Conservation (phyloP, 108 stramenopile species). For the Parmales sp. region DNA sequence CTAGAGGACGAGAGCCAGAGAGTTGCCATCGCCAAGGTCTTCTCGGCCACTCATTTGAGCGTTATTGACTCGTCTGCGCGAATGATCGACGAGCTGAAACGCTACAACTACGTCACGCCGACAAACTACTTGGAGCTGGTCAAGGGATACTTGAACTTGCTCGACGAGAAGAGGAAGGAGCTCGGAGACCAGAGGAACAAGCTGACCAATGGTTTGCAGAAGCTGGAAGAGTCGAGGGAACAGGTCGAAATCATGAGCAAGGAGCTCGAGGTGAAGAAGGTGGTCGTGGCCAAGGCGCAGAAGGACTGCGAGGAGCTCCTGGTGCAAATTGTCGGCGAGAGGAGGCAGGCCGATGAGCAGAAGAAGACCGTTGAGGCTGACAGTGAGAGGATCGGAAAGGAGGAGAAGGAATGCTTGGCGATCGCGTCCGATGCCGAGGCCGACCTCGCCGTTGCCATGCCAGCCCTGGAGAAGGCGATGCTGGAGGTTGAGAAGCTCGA, state of each 20-base stretch:
- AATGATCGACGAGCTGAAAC: conserved; percentile 47
- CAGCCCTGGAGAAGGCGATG: conserved; percentile 52
- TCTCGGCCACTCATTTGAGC: conserved; percentile 32
- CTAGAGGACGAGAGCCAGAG: conserved; percentile 11
- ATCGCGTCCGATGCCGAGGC: conserved; percentile 51
- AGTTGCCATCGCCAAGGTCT: conserved; percentile 27
- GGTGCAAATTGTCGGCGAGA: conserved; percentile 42
- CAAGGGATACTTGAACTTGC: conserved; percentile 37
- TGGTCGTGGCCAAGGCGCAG: conserved; percentile 33
- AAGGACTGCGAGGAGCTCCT: conserved; percentile 53
- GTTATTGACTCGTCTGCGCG: conserved; percentile 25
- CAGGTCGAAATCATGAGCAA: conserved; percentile 47
- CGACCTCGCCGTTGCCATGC: conserved; percentile 46
- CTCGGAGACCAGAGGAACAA: conserved; percentile 37
- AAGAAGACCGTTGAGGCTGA: conserved; percentile 46
- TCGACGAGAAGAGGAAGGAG: conserved; percentile 38
- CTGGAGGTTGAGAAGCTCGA: conserved; percentile 60
- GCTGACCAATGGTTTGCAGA: conserved; percentile 42
- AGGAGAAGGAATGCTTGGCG: conserved; percentile 39
- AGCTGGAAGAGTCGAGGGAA: conserved; percentile 39
- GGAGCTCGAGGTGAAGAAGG: conserved; percentile 41
- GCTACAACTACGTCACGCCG: conserved; percentile 57
- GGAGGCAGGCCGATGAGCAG: conserved; percentile 46
- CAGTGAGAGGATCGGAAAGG: conserved; percentile 36
- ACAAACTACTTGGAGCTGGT: conserved; percentile 60